Percentiles rank a stretch among this genome's conserved stretches.
These are phyloP conservation scores for Colletotrichum cereale DNA, from an alignment of 2,329 filamentous ascomycete genomes.

Conservation along the genomic window DNA sequence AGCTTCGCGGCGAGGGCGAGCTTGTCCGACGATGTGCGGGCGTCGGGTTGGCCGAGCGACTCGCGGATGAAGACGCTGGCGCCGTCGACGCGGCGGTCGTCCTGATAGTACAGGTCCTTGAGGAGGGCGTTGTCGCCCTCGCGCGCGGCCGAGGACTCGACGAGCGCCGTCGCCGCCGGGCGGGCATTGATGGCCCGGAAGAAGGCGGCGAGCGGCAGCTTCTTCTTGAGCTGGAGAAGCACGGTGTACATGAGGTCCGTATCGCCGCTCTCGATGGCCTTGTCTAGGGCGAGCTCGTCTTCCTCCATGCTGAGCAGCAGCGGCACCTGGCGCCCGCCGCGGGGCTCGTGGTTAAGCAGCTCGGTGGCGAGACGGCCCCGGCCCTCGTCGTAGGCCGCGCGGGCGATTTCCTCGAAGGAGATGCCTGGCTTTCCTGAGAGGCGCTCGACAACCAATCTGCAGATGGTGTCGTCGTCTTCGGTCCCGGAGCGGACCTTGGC, in stretches of 20 bases:
- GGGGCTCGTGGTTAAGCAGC: conserved; percentile 91
- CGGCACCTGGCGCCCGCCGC: conserved; percentile 95
- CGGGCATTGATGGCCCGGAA: conserved; percentile 91
- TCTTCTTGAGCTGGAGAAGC: conserved; percentile 87
- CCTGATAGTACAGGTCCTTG: conserved; percentile 98
- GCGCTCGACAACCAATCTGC: conserved; percentile 86
- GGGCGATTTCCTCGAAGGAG: conserved; percentile 94
- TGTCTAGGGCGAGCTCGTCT: conserved; percentile 93
- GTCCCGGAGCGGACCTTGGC: conserved; percentile 89
- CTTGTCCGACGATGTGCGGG: conserved; percentile 82
- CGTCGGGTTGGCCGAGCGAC: conserved; percentile 79
- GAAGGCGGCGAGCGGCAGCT: conserved; percentile 89
- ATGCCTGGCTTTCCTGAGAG: conserved; percentile 90
- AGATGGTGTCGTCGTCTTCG: conserved; percentile 90
- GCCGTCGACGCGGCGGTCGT: conserved; percentile 90
- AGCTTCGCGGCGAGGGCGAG: conserved; percentile 87
- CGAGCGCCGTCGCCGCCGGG: conserved; percentile 87
- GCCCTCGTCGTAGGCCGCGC: conserved; percentile 94
- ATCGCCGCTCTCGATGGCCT: conserved; percentile 95
- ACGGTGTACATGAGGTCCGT: conserved; percentile 94
- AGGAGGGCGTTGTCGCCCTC: conserved; percentile 83
- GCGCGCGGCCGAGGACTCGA: conserved; percentile 82
- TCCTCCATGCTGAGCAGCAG: conserved; percentile 95
- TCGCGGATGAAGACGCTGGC: conserved; percentile 89
- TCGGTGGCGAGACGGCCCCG: conserved; percentile 89